phyloP scores from a whole-genome alignment of 1,284 basidiomycete species.

The Fomes fomentarius region DNA sequence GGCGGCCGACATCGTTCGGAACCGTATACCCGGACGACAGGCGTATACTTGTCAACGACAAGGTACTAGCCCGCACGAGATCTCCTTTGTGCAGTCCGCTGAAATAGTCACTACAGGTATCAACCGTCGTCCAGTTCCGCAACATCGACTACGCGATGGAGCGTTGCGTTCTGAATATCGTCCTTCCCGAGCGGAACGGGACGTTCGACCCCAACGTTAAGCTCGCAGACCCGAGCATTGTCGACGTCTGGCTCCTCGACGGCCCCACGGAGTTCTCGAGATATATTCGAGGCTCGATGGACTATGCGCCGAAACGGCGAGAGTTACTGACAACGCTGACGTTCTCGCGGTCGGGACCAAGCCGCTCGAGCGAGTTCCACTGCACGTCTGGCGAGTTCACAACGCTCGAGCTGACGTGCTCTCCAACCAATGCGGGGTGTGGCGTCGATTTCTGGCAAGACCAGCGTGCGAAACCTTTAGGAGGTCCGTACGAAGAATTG shows the following conservation, averaged over 20 bases:
- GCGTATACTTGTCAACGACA: slow-evolving; percentile 9
- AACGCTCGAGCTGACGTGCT: slow-evolving; percentile 21
- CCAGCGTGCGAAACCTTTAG: slow-evolving; percentile 12
- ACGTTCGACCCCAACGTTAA: slow-evolving; percentile 9
- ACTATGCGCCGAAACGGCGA: slow-evolving; percentile 10
- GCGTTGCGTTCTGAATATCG: slow-evolving; percentile 14
- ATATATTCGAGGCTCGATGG: slow-evolving; percentile 11
- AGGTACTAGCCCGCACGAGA: no score
- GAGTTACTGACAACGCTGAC: slow-evolving; percentile 15
- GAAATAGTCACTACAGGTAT: no score
- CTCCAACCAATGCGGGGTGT: slow-evolving; percentile 4
- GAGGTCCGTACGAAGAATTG: slow-evolving; percentile 15
- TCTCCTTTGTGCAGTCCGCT: no score
- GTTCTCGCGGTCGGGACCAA: slow-evolving; percentile 4
- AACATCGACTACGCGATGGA: slow-evolving; percentile 27
- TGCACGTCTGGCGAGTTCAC: slow-evolving; percentile 21
- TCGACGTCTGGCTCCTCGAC: slow-evolving; percentile 24
- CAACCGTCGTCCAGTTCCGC: slow-evolving; percentile 19
- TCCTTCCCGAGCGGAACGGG: slow-evolving; percentile 4
- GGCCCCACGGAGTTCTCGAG: slow-evolving; percentile 16
- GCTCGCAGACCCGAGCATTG: slow-evolving; percentile 2
- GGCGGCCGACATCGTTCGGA: slow-evolving; percentile 7
- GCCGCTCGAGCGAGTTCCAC: slow-evolving; percentile 12
- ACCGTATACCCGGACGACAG: slow-evolving; percentile 24
- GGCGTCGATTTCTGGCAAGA: slow-evolving; percentile 25